phyloP scores from a whole-genome alignment of 169 alveolate genomes.

The Plasmodium inui region DNA sequence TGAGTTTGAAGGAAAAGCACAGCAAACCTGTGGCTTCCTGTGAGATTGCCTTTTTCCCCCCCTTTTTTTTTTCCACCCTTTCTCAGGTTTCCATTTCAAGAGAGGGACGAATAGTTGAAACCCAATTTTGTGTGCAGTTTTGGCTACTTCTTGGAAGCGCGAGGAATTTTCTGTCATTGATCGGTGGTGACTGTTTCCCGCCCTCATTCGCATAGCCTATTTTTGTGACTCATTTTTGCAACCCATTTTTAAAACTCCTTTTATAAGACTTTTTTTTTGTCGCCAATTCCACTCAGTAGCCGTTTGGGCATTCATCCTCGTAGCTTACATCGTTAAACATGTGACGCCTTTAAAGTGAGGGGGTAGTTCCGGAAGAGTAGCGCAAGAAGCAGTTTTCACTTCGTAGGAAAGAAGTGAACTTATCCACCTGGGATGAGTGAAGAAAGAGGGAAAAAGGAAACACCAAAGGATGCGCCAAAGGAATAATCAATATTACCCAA shows the following conservation, averaged over 20 bases:
- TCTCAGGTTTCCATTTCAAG: not conserved
- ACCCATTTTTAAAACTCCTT: not conserved
- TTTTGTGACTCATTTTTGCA: not conserved
- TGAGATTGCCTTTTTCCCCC: not conserved
- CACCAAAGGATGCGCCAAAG: no score
- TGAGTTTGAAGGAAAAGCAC: not conserved
- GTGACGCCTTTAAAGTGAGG: not conserved
- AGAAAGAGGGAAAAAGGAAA: not conserved
- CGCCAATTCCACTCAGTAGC: not conserved
- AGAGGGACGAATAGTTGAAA: not conserved
- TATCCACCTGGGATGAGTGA: not conserved
- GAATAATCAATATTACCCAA: not conserved
- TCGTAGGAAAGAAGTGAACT: not conserved
- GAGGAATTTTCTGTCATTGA: not conserved
- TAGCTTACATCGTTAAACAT: not conserved
- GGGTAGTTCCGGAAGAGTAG: not conserved
- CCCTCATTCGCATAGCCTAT: not conserved
- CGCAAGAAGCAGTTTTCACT: not conserved
- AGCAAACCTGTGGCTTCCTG: not conserved
- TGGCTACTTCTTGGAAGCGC: not conserved
- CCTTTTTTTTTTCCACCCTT: not conserved
- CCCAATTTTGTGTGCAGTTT: not conserved
- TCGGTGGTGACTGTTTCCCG: not conserved
- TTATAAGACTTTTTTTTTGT: no score
- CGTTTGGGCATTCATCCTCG: not conserved